Evolutionary conservation across 2,329 filamentous ascomycete genomes (phyloP).

Genomic region (Paracorniculantispora psalliotae): DNA sequence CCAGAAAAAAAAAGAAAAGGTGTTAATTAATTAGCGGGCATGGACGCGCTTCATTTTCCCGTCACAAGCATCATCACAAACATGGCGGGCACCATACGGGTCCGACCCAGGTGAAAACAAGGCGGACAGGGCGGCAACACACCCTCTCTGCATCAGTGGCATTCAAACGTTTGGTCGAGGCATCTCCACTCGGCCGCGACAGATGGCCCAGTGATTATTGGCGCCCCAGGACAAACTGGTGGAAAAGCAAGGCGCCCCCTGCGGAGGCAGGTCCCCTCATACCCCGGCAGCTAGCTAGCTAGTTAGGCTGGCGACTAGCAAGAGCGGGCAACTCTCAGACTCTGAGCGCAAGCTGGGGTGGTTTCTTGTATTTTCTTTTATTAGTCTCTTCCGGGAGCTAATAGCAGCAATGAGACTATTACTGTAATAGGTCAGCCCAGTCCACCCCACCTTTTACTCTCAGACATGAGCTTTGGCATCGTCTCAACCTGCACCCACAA

Average conservation of each 20-base stretch:
- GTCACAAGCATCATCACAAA: slow-evolving; percentile 3
- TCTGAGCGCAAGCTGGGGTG: neutral
- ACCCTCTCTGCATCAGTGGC: neutral
- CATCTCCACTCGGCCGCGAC: slow-evolving; percentile 5
- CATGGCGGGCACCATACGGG: neutral
- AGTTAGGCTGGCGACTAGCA: neutral
- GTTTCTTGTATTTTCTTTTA: neutral
- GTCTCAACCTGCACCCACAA: slow-evolving; percentile 11
- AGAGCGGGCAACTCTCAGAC: neutral
- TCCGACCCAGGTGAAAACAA: neutral
- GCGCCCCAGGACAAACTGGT: neutral
- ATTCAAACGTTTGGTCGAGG: slow-evolving; percentile 1
- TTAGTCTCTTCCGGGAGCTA: neutral
- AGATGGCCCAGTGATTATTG: slow-evolving; percentile 1
- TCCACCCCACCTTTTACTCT: slow-evolving; percentile 10
- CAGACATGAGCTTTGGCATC: slow-evolving; percentile 14
- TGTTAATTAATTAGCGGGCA: neutral
- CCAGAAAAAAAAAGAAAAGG: neutral
- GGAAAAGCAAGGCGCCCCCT: slow-evolving; percentile 1
- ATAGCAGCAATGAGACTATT: slow-evolving; percentile 3
- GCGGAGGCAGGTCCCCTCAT: neutral
- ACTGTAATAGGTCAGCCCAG: slow-evolving; percentile 8
- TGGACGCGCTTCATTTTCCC: neutral
- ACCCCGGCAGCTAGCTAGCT: neutral
- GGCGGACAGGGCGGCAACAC: neutral